A percentile compares a stretch with the other conserved stretches of the same genome.
Evolutionary conservation across 2,329 filamentous ascomycete genomes (phyloP).

Genomic region (Alternaria alternata): DNA sequence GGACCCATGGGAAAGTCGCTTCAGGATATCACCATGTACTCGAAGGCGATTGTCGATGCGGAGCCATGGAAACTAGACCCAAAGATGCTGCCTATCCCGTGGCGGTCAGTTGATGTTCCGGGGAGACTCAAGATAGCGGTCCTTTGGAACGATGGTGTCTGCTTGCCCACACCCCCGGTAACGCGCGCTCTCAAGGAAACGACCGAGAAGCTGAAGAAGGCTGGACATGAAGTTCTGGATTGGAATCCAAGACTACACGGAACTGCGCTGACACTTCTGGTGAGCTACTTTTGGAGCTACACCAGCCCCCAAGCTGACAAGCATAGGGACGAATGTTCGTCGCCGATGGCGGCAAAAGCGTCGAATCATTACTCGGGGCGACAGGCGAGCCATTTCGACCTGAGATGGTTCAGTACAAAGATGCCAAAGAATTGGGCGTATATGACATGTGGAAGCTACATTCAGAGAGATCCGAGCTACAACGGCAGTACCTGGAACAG

Average conservation of each 20-base stretch:
- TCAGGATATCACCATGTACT: slow-evolving; percentile 58
- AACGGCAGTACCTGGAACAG: slow-evolving; percentile 55
- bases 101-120: slow-evolving; percentile 55
- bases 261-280: slow-evolving; percentile 60
- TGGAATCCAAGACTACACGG: slow-evolving; percentile 64
- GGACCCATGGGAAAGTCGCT: slow-evolving; percentile 68
- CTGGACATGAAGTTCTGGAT: slow-evolving; percentile 64
- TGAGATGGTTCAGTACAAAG: slow-evolving; percentile 58
- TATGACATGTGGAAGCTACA: slow-evolving; percentile 61
- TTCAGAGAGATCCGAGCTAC: slow-evolving; percentile 54
- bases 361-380: slow-evolving; percentile 52
- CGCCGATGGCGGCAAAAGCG: slow-evolving; percentile 61
- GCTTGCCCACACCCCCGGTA: slow-evolving; percentile 62
- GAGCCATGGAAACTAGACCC: slow-evolving; percentile 64
- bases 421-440: slow-evolving; percentile 55
- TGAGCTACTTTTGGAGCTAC: slow-evolving; percentile 27
- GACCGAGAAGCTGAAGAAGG: slow-evolving; percentile 59
- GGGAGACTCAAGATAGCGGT: slow-evolving; percentile 67
- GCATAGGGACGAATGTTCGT: slow-evolving; percentile 55
- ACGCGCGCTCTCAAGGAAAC: slow-evolving; percentile 64
- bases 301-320: slow-evolving; percentile 2
- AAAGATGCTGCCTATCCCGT: slow-evolving; percentile 62
- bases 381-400: slow-evolving; percentile 57
- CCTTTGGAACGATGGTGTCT: slow-evolving; percentile 60
- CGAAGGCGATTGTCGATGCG: slow-evolving; percentile 51